Conservation (phyloP, 1,139 yeast species). For the Candida sojae region DNA sequence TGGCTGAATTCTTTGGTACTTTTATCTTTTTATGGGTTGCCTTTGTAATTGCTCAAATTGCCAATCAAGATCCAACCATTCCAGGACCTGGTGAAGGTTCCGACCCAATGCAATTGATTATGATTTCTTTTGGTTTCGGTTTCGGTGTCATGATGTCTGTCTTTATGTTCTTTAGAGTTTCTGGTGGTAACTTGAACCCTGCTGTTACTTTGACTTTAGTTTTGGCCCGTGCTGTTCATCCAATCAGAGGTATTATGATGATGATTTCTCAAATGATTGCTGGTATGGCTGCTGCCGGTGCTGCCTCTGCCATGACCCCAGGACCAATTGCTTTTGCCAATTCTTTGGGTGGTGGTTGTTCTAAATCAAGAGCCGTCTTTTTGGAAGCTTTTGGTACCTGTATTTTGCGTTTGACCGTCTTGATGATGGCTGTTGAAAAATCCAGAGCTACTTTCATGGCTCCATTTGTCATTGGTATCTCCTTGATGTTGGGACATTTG, state of each 20-base stretch:
- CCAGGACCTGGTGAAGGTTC: constrained; percentile 39
- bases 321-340: constrained; percentile 76
- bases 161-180: constrained; percentile 72
- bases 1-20: constrained; percentile 80
- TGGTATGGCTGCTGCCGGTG: constrained; percentile 93
- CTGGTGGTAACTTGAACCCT: constrained; percentile 92
- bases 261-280: constrained; percentile 71
- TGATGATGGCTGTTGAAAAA: constrained; percentile 85
- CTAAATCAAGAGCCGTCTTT: constrained; percentile 76
- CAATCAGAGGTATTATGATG: constrained; percentile 69
- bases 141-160: constrained; percentile 80
- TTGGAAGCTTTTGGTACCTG: constrained; percentile 83
- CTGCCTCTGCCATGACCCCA: constrained; percentile 85
- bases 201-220: constrained; percentile 78
- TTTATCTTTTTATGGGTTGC: constrained; percentile 84
- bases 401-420: constrained; percentile 71
- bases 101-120: constrained; percentile 66
- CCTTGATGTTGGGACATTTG: constrained; percentile 82
- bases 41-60: constrained; percentile 80
- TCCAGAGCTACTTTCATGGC: constrained; percentile 76
- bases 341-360: constrained; percentile 69
- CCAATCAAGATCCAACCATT: constrained; percentile 63
- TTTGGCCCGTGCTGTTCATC: constrained; percentile 71
- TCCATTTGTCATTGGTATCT: constrained; percentile 80
- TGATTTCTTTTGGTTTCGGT: constrained; percentile 89